Percentiles rank a stretch among this genome's conserved stretches.
Evolutionary conservation across 805 yeast species (phyloP).

Genomic region (Saccharomycopsis amapae): DNA sequence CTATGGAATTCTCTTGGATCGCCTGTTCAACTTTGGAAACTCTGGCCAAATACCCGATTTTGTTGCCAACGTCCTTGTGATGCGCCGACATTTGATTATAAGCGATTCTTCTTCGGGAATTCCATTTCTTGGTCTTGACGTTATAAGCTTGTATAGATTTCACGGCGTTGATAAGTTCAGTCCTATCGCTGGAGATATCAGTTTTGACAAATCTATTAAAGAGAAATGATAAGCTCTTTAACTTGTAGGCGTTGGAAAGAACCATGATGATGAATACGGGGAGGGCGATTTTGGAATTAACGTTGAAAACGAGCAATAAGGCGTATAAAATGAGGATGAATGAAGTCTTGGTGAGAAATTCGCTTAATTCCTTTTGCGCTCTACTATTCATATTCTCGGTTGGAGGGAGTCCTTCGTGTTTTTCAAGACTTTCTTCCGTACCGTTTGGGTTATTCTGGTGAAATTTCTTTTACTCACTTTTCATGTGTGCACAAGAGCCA

Average conservation of each 20-base stretch:
- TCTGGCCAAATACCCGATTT: constrained; percentile 49
- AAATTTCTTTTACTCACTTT: background rate
- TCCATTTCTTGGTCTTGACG: constrained; percentile 34
- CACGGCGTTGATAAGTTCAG: constrained; percentile 34
- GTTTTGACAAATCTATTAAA: constrained; percentile 23
- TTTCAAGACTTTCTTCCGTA: too few species aligned
- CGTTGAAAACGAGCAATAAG: constrained; percentile 23
- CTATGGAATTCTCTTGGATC: constrained; percentile 39
- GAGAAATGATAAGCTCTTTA: constrained; percentile 21
- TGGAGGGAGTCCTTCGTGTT: too few species aligned
- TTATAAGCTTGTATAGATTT: constrained; percentile 42
- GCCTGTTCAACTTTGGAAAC: constrained; percentile 42
- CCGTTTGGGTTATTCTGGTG: too few species aligned
- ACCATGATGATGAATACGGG: constrained; percentile 27
- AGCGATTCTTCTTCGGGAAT: constrained; percentile 37
- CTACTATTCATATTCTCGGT: background rate
- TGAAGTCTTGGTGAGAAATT: constrained; percentile 26
- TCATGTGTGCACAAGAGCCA: background rate
- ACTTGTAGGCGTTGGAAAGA: constrained; percentile 26
- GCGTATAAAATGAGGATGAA: constrained; percentile 28
- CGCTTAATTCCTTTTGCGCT: background rate
- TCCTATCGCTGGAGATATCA: constrained; percentile 23
- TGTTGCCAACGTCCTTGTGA: constrained; percentile 48
- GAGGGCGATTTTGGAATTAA: constrained; percentile 25
- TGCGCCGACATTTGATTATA: constrained; percentile 44